A percentile compares a stretch with the other conserved stretches of the same genome.
Evolutionary conservation across 768 basidiomycete species (phyloP).

Genomic region (Leccinum sublutescens): DNA sequence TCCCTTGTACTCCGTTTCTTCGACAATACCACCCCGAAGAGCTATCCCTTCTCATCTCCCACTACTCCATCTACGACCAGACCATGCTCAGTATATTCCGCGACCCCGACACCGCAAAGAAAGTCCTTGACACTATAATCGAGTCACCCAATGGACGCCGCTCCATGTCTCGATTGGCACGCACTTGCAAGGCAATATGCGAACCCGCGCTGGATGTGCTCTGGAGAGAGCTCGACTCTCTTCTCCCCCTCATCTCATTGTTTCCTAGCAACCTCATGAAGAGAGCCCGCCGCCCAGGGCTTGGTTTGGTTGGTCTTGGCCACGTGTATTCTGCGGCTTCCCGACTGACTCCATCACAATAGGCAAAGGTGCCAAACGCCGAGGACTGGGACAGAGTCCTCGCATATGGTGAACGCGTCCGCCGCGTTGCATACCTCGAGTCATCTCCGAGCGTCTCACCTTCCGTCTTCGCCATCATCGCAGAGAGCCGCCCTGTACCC

Average conservation of each 20-base stretch:
- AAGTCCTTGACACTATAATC: constrained; percentile 49
- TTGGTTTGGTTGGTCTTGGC: constrained; percentile 63
- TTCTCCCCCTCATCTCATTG: constrained; percentile 67
- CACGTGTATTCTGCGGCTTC: background rate
- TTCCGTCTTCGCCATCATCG: constrained; percentile 64
- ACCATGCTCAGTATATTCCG: constrained; percentile 59
- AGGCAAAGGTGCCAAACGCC: constrained; percentile 61
- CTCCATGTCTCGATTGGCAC: constrained; percentile 64
- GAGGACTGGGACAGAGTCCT: constrained; percentile 70
- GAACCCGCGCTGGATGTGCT: constrained; percentile 70
- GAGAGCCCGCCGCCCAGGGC: constrained; percentile 67
- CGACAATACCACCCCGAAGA: constrained; percentile 30
- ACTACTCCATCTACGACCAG: constrained; percentile 48
- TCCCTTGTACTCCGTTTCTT: constrained; percentile 40
- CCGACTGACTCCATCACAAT: constrained; percentile 10
- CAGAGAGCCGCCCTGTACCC: constrained; percentile 58
- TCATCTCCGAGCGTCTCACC: constrained; percentile 58
- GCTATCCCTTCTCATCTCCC: constrained; percentile 33
- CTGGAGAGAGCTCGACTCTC: constrained; percentile 77
- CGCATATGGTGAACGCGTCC: constrained; percentile 66
- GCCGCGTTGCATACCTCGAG: constrained; percentile 69
- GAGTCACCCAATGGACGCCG: constrained; percentile 65
- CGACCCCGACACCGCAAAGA: constrained; percentile 57
- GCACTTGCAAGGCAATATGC: constrained; percentile 72
- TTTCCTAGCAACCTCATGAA: constrained; percentile 69